These are phyloP conservation scores for Parafenestella ontariensis DNA, from an alignment of 2,329 filamentous ascomycete species.

Conservation along the genomic window DNA sequence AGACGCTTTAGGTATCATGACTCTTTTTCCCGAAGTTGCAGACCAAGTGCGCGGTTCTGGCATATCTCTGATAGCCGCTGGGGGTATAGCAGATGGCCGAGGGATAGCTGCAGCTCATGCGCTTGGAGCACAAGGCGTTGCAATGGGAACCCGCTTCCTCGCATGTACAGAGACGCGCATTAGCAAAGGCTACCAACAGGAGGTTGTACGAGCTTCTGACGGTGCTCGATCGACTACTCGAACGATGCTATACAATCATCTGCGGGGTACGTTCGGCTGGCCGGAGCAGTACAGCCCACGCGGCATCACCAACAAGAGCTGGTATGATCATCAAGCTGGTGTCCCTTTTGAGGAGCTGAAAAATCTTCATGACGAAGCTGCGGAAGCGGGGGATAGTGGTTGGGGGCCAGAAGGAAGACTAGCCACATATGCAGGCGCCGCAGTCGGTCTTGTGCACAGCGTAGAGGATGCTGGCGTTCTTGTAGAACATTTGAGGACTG, in stretches of 20 bases:
- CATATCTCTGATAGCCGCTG: conserved; percentile 59
- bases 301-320: conserved; percentile 63
- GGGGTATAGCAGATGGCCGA: conserved; percentile 65
- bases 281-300: conserved; percentile 62
- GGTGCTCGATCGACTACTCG: conserved; percentile 56
- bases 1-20: conserved; percentile 54
- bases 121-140: conserved; percentile 60
- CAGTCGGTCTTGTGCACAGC: conserved; percentile 63
- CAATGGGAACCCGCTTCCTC: conserved; percentile 69
- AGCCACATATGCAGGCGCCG: conserved; percentile 68
- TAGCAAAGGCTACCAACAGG: conserved; percentile 53
- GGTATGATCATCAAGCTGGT: conserved; percentile 47
- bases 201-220: conserved; percentile 53
- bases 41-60: conserved; percentile 38
- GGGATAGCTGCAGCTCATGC: conserved; percentile 63
- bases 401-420: conserved; percentile 60
- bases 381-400: conserved; percentile 58
- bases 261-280: conserved; percentile 65
- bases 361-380: conserved; percentile 54
- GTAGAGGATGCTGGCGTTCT: conserved; percentile 60
- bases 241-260: conserved; percentile 57
- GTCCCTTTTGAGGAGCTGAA: conserved; percentile 53
- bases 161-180: conserved; percentile 57
- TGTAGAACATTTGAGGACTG: conserved; percentile 36
- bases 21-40: conserved; percentile 64